These are phyloP conservation scores for Ganoderma lingzhi DNA, from an alignment of 1,284 basidiomycete genomes.

Conservation along the genomic window DNA sequence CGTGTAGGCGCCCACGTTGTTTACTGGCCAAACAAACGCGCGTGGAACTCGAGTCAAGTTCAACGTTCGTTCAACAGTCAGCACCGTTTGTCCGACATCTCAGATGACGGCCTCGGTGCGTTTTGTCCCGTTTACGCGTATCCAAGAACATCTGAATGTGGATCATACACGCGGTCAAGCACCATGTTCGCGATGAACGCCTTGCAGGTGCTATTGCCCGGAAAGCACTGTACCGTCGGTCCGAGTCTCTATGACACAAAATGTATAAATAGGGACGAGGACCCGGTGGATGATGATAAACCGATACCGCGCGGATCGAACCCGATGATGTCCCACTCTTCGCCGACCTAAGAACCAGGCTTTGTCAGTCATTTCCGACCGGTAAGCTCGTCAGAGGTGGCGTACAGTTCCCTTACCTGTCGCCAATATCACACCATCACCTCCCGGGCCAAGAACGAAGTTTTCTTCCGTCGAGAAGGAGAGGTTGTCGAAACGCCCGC, in stretches of 20 bases:
- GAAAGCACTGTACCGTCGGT: conserved; percentile 48
- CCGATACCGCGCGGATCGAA: conserved; percentile 55
- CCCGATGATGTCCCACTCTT: conserved; percentile 49
- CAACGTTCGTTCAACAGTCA: conserved; percentile 5
- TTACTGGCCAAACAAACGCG: conserved; percentile 28
- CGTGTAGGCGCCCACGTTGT: conserved; percentile 30
- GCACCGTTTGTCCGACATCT: conserved; percentile 32
- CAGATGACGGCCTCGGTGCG: conserved; percentile 37
- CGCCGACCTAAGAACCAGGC: conserved; percentile 35
- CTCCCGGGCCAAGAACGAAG: conserved; percentile 34
- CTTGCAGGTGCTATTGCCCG: conserved; percentile 32
- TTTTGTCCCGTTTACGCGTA: conserved; percentile 5
- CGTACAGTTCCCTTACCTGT: conserved; percentile 27
- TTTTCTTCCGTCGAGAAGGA: neutral
- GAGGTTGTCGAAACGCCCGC: neutral
- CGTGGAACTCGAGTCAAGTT: conserved; percentile 2
- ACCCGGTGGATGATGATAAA: neutral
- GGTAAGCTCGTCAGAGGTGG: no score
- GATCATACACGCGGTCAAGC: conserved; percentile 38
- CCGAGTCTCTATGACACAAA: conserved; percentile 33
- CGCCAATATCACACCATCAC: conserved; percentile 28
- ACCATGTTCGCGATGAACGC: conserved; percentile 48
- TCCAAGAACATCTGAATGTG: conserved; percentile 36
- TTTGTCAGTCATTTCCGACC: neutral
- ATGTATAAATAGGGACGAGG: neutral